phyloP scores from a whole-genome alignment of 192 early-diverging fungal genomes.

The Backusella sp. region DNA sequence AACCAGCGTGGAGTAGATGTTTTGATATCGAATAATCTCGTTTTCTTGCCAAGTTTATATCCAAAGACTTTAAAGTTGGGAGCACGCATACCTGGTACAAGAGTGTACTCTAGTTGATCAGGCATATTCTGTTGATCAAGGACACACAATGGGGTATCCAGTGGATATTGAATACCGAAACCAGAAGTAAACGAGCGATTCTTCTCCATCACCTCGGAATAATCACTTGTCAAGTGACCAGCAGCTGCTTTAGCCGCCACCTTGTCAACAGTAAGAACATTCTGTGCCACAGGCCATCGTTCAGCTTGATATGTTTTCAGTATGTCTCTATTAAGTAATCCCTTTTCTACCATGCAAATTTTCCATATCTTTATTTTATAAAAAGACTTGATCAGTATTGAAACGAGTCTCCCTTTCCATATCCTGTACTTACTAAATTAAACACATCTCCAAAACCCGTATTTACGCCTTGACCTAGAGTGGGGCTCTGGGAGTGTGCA shows the following conservation, averaged over 20 bases:
- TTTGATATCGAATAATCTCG: constrained; percentile 16
- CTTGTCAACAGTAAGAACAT: constrained; percentile 29
- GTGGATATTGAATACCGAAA: constrained; percentile 24
- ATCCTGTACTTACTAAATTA: constrained; percentile 15
- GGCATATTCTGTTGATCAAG: neutral
- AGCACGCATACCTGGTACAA: constrained; percentile 20
- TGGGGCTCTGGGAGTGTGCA: constrained; percentile 31
- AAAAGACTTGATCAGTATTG: neutral
- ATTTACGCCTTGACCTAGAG: constrained; percentile 33
- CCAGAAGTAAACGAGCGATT: constrained; percentile 24
- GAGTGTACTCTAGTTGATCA: neutral
- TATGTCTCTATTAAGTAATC: neutral
- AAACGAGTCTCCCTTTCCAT: neutral
- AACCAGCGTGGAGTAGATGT: neutral
- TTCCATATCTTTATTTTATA: constrained; percentile 27
- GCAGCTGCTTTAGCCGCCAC: constrained; percentile 19
- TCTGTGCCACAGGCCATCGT: constrained; percentile 16
- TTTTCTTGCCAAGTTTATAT: constrained; percentile 16
- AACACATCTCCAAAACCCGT: constrained; percentile 35
- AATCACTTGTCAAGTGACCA: neutral
- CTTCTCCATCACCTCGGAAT: constrained; percentile 14
- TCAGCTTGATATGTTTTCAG: constrained; percentile 21
- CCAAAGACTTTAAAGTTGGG: constrained; percentile 27
- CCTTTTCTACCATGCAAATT: constrained; percentile 22
- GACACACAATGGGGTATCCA: neutral